Evolutionary conservation across 495 filamentous ascomycete species (phyloP).

Genomic region (Evernia prunastri): DNA sequence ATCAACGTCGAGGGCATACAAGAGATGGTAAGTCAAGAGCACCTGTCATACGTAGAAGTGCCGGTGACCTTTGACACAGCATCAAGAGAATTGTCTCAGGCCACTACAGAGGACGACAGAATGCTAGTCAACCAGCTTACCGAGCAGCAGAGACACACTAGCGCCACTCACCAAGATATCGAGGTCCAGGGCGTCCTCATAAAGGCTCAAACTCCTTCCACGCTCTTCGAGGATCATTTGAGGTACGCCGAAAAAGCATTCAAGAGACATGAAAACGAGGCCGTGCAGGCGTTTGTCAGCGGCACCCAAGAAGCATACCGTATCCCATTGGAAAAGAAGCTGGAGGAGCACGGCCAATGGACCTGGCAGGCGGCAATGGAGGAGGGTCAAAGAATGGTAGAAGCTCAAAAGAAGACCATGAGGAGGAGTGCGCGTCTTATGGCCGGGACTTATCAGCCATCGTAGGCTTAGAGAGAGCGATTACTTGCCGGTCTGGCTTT

Average conservation of each 20-base stretch:
- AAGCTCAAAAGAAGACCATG: conserved; percentile 14
- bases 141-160: not conserved
- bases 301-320: conserved; percentile 24
- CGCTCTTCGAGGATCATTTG: conserved; percentile 27
- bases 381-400: conserved; percentile 15
- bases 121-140: not conserved
- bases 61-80: not conserved
- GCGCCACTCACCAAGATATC: not conserved
- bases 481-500: not conserved
- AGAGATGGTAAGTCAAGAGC: conserved; percentile 7
- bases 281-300: conserved; percentile 29
- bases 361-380: conserved; percentile 26
- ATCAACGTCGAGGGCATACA: not conserved
- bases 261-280: conserved; percentile 19
- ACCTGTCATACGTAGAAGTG: not conserved
- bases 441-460: not conserved
- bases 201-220: conserved; percentile 9
- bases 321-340: conserved; percentile 18
- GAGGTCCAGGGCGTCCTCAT: not conserved
- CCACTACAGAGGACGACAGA: conserved; percentile 12
- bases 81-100: conserved; percentile 8
- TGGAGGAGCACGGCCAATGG: conserved; percentile 25
- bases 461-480: not conserved
- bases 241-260: conserved; percentile 18
- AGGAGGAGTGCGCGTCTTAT: conserved; percentile 10